These are phyloP conservation scores for Xylaria palmicola DNA, from an alignment of 495 filamentous ascomycete species.

Conservation along the genomic window DNA sequence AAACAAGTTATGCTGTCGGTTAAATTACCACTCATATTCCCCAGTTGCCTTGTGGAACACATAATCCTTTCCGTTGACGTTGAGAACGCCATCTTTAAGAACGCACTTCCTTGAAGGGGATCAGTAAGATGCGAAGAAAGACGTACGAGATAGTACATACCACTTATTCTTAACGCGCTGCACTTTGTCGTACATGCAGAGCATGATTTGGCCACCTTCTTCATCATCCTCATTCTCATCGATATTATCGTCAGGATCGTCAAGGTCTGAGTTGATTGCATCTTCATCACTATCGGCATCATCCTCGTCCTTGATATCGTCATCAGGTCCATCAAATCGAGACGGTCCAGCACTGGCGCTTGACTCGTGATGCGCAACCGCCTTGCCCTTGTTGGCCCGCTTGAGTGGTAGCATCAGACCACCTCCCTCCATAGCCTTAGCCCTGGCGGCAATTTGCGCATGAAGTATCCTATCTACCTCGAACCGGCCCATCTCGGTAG, in stretches of 20 bases:
- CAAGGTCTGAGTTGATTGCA: slow-evolving; percentile 97
- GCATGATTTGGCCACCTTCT: slow-evolving; percentile 81
- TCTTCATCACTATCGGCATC: slow-evolving; percentile 91
- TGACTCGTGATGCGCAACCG: slow-evolving; percentile 19
- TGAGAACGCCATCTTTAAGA: slow-evolving; percentile 93
- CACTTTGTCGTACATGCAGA: slow-evolving; percentile 99
- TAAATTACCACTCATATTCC: slow-evolving; percentile 89
- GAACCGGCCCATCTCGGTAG: slow-evolving; percentile 48
- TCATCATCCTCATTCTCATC: slow-evolving; percentile 81
- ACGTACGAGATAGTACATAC: slow-evolving; percentile 39
- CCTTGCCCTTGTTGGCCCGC: slow-evolving; percentile 37
- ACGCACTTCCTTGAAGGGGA: slow-evolving; percentile 72
- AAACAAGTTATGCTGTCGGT: too few relatives aligned
- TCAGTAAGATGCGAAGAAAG: slow-evolving; percentile 19
- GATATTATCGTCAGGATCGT: slow-evolving; percentile 85
- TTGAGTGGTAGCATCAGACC: slow-evolving; percentile 75
- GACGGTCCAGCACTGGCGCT: slow-evolving; percentile 23
- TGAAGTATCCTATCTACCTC: slow-evolving; percentile 63
- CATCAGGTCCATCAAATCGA: slow-evolving; percentile 71
- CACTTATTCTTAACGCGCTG: slow-evolving; percentile 99
- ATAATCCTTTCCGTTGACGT: slow-evolving; percentile 87
- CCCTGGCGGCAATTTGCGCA: slow-evolving; percentile 64
- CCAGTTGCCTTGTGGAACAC: slow-evolving; percentile 97
- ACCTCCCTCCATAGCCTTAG: slow-evolving; percentile 70
- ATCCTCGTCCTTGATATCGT: slow-evolving; percentile 61